Base-by-base conservation (phyloP, 768 basidiomycete genomes). In the Boletus pseudopeckii region DNA sequence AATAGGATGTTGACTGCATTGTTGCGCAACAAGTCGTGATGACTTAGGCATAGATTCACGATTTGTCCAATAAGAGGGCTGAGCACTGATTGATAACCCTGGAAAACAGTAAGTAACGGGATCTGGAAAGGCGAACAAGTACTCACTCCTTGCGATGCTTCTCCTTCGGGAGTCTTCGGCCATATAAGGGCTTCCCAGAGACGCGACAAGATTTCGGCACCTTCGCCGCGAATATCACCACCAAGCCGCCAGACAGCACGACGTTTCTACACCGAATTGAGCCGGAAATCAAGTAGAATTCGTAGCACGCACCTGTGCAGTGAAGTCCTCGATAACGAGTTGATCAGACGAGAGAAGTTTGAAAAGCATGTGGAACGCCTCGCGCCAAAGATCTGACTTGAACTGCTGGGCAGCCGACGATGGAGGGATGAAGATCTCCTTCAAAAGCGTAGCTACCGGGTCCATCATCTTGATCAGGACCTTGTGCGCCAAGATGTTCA, bases 171-270 rank as follows among this genome's bases (percentile, higher is more conserved):
- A 39, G 72, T 76, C 55, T 88, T 84, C 7, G 84, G 81, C 81
- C 86, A 88, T 4, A 87, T 90, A 20, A 98, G 77, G 2, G 90
- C 83, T 62, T 89, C 83, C 96, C 96, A 98, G 6, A 95, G 73
- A 32, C 79, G 83, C 15, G 88, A 71, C 42, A 98, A 70, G 52
- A 96, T 84, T 7, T 81, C 75, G 2, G 93, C 88, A 15, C 93
- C 95, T 68, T 96, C 90, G 10, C 93, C 94, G 22, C 96, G 83
- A 63, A 98, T 84, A 72, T 98, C 96, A 26, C 94, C 94, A 6
- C 90, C 92, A n/a, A 98, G 81, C 36, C 92, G 83, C 95, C 95
- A 98, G 10, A 95, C 90, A 4, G 95, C 90, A 40, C 95, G 85
- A 39, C 93, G 89, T 85, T 92, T 92, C 91, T 97, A 53, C 33